Base-by-base conservation (phyloP, 2,329 filamentous ascomycete genomes). In the Hymenoscyphus repandus region DNA sequence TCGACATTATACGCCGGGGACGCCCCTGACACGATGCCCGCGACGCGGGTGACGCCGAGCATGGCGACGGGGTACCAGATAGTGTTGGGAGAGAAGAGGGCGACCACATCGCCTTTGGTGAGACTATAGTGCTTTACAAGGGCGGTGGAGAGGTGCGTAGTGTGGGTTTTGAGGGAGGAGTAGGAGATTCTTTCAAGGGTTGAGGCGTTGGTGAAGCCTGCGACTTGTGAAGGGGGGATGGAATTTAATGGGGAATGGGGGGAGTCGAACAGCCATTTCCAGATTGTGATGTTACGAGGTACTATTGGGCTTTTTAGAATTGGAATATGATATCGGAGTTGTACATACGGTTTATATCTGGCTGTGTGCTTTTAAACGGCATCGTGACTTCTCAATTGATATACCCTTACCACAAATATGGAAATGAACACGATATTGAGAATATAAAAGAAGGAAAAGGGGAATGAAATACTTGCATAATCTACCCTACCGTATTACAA, bases 21-120 rank as follows among this genome's bases (percentile, higher is more conserved):
- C 0, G 81, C 82, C 1, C 83, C 82, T 2, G 75, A 80, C 1
- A 85, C 77, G 30, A 80, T 73, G 7, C 77, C 82, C 0, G 73
- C 70, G 58, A 73, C 60, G 64, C 71, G 72, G 6, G 81, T 68
- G 1, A 75, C 74, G 0, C 76, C 75, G 50, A 80, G 74, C 72
- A 85, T 79, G 12, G 78, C 80, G 5, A 85, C 76, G 0, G 82
- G 82, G 59, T 85, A 85, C 80, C 80, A 85, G 47, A 86, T 77
- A 9, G 78, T 82, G 59, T 86, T 86, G 18, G 77, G 77, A 47
- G 75, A 76, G 67, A 85, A 86, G 1, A 86, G 67, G 0, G 79
- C 73, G 1, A 85, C 75, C 0, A 78, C 80, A 5, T 86, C 72
- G 1, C 76, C 77, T 13, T 72, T 60, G 38, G 73, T 59, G 30